Conservation (phyloP, 2,329 filamentous ascomycete species). For the Aspergillus tanneri region DNA sequence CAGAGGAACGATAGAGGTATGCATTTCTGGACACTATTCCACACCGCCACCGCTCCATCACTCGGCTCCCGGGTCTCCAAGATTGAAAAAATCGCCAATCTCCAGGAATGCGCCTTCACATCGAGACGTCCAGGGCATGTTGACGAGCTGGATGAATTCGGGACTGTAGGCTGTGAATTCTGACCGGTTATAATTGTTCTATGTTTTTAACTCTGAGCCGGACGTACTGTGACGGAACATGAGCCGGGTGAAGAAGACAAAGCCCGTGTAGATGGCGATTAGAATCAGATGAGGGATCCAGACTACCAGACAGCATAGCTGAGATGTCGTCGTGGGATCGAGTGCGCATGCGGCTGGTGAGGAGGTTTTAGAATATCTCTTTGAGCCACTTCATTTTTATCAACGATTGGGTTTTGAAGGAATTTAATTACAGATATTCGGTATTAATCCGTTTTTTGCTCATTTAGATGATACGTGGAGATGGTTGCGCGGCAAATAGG, state of each 20-base stretch:
- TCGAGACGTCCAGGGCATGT: background rate
- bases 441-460: too few relatives aligned
- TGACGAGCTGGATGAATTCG: background rate
- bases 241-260: background rate
- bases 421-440: too few relatives aligned
- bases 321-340: too few relatives aligned
- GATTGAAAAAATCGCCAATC: background rate
- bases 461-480: too few relatives aligned
- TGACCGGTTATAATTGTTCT: background rate
- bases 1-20: background rate
- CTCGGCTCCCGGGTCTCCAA: background rate
- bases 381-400: background rate
- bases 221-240: background rate
- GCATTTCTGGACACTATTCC: background rate
- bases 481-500: too few relatives aligned
- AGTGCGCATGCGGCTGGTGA: too few relatives aligned
- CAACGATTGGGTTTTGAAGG: too few relatives aligned
- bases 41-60: background rate
- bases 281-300: background rate
- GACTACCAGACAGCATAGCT: background rate
- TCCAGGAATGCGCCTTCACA: background rate
- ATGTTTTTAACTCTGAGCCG: background rate
- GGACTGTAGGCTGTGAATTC: background rate
- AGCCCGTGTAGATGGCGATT: background rate
- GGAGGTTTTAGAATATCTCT: too few relatives aligned